Evolutionary conservation across 176 grass and related monocot species (phyloP), one percentile per base, ranked within the genome.

Genomic region (Aegilops speltoides): DNA sequence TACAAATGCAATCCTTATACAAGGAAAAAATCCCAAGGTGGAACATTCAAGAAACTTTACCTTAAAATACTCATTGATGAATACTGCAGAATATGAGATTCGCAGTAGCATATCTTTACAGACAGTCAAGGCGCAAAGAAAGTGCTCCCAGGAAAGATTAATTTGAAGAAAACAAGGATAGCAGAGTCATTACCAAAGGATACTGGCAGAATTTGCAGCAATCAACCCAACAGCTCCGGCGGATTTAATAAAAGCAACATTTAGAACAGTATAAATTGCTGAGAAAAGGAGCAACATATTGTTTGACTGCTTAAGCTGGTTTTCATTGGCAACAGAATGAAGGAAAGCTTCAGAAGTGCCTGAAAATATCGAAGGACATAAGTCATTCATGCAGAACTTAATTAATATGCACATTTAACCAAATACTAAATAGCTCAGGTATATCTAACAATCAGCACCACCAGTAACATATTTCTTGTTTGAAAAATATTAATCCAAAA

Each of bases 281-380:
- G 97, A 99, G 88, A 99, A 96, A 52, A 94, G 50, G 41, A 99
- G 92, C 73, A 99, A 85, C 60, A 84, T 91, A 89, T 94, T 77
- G 83, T 99, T 99, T 76, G 97, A 99, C 87, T 82, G 73, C 87
- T 93, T 96, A 74, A 99, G 87, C 83, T 99, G 94, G 67, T 73
- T 85, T 86, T 99, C 94, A 88, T 96, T 91, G 78, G 92, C 94
- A 80, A 98, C 94, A 76, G 93, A 89, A 91, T 98, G 97, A 73
- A 98, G 77, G 88, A 98, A 98, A 74, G 97, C 90, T 89, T 98
- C 97, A 33, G 92, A 94, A 19, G 97, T 98, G 61, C 97, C 97
- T 99, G 86, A 65, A 87, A 86, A 66, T 40, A 82, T 22, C 37
- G 41, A 66, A 81, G 59, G 73, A 78, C 29, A 64, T 67, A 25